Base-by-base conservation (phyloP, 192 early-diverging fungal species). In the Rhizoclosmatium globosum region DNA sequence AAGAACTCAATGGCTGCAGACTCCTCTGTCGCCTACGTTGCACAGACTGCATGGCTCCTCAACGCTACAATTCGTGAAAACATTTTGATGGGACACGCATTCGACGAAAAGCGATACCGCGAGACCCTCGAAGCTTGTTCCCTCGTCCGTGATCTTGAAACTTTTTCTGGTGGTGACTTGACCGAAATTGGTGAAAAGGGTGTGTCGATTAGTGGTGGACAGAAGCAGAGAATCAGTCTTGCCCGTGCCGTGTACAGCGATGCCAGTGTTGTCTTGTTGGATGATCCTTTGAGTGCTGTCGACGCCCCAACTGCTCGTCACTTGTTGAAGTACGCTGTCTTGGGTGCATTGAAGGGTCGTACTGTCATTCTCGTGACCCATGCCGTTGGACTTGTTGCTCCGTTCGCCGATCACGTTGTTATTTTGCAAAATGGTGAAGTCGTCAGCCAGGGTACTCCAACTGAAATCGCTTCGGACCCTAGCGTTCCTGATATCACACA, bases 291-390 rank as follows among this genome's bases (percentile, higher is more conserved):
- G 21, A 50, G 19, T 43, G 68, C 74, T 71, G 71, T 82, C 2
- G 61, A 82, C 71, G 92, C 95, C 1, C 96, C 96, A 64, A 98
- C 97, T 1, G 96, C 93, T 31, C 91, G 92, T 61, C 93, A 94
- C 73, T 85, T 99, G 38, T 89, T 94, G 56, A 87, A 92, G 13
- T 78, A 91, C 56, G 95, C 94, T 68, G 82, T 99, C 71, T 83
- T 91, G 13, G 88, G 87, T 19, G 80, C 94, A 66, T 87, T 99
- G 86, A 77, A 77, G 43, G 89, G 91, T n/a, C 88, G 95, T 17
- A 98, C 97, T 0, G 81, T 91, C 2, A 82, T 99, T 21, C 83
- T 99, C 47, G 97, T 97, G 3, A 95, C 96, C 0, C 97, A 98
- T 82, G 83, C 83, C 41, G 84, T 88, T 31, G 48, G 67, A 43